Evolutionary conservation across 805 yeast genomes (phyloP), one percentile per base, ranked within the genome.

Genomic region (Lipomyces chichibuensis): DNA sequence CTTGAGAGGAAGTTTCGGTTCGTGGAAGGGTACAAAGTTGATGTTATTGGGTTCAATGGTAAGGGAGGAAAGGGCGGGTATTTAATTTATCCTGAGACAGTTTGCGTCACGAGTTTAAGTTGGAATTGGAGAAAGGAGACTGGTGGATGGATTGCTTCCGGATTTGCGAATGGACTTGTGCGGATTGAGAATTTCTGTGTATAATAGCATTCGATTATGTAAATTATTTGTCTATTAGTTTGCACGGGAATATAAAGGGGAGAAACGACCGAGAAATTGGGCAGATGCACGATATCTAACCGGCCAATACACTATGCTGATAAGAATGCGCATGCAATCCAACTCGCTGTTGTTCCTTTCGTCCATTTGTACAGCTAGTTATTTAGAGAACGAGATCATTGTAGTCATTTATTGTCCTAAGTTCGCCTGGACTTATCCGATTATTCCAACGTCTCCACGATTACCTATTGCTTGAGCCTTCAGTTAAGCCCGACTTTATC

Each of bases 141-240:
- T 27, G 72, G 63, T 8, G 70, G 69, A 17, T 65, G 64, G 67
- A 61, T 52, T 56, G 73, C 68, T 4, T 66, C 65, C 9, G 68
- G 71, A 14, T 49, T 66, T 53, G 70, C 66, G 4, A 57, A 57
- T 23, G 73, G 73, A 13, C 46, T 66, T 32, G 59, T 70, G 27
- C 35, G 72, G 51, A 39, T 70, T 25, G 69, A 68, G 49, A 62
- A 65, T 61, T 61, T 64, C 39, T 62, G 60, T 11, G 58, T 62
- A 20, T 55, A 20, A 23, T 14, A 59, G 8, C 11, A 9, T 20
- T 49, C 53, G 25, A 6, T 14, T 52, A 23, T 52, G 49, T 43
- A 17, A 13, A n/a, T 43, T 43, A 43, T 17, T 43, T 43, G 49
- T 43, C n/a, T 43, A 43, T 7, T n/a, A 43, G 49, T n/a, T 43